Conservation (phyloP, 306 rosid genomes). For the Erythrophleum fordii region DNA sequence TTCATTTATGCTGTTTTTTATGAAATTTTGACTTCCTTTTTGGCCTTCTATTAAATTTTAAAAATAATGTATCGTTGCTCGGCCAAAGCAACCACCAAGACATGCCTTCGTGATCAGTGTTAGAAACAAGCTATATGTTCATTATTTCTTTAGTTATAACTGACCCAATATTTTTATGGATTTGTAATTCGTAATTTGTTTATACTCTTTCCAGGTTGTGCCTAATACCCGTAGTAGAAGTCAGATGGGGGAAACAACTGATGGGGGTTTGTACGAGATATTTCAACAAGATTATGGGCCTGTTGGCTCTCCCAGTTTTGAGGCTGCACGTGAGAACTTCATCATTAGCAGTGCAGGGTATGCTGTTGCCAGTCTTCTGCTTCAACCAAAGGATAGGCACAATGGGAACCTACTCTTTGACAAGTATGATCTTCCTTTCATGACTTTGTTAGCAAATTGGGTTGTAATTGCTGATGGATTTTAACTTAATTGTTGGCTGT, state of each 20-base stretch:
- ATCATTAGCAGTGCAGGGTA: slow-evolving; percentile 96
- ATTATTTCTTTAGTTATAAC: not conserved
- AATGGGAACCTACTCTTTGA: slow-evolving; percentile 93
- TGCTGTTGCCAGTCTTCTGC: slow-evolving; percentile 96
- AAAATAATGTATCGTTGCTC: not conserved
- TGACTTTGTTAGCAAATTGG: slow-evolving; percentile 16
- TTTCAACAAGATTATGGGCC: slow-evolving; percentile 90
- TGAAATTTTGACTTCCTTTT: not conserved
- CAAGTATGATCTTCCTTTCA: slow-evolving; percentile 53
- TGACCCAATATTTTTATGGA: slow-evolving; percentile 23
- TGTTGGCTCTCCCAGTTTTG: slow-evolving; percentile 56
- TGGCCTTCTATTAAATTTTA: not conserved
- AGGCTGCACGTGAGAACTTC: slow-evolving; percentile 96
- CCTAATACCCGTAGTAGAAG: slow-evolving; percentile 77
- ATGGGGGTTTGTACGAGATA: slow-evolving; percentile 95
- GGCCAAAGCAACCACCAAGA: not conserved
- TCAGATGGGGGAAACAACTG: slow-evolving; percentile 99
- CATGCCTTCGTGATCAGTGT: not conserved
- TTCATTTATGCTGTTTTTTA: not conserved
- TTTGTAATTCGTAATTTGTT: slow-evolving; percentile 33
- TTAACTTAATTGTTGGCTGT: slow-evolving; percentile 25
- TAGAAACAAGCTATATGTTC: not conserved
- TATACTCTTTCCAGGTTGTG: slow-evolving; percentile 71
- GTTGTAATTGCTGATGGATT: slow-evolving; percentile 23
- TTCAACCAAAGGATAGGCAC: slow-evolving; percentile 99